Evolutionary conservation across 768 basidiomycete genomes (phyloP), one percentile per base, ranked within the genome.

Genomic region (Pisolithus orientalis): DNA sequence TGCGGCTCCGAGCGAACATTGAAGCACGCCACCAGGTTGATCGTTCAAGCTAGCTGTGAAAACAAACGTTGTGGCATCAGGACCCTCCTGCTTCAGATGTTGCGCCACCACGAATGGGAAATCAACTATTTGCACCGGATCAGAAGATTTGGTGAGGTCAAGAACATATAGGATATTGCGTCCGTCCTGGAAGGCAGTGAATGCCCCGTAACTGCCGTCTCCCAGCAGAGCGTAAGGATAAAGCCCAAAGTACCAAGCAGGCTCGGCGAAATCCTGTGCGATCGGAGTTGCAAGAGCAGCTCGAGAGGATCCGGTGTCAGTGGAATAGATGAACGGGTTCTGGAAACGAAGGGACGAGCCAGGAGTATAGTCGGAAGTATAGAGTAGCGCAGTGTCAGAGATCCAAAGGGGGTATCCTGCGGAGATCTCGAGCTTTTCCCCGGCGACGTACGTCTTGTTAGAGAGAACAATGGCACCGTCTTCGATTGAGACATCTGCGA

Each of bases 361-460:
- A 2, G 21, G 21, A 21, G 21, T 21, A 21, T 67, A 66, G 53
- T 89, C 88, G 32, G 71, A 73, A 11, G 76, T 78, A 63, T 82
- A 87, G 24, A 84, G 64, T 9, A 90, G 71, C 0, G 63, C 71
- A 11, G 78, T 73, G 56, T 81, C 70, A 25, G 38, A 84, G 66
- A 48, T 67, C 72, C 49, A 64, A 63, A 6, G 53, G 9, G 57
- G 77, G 69, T 50, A 62, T 52, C 32, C 80, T 51, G 25, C 60
- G 0, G 58, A 75, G 52, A 77, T 31, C 29, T 66, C 68, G 28
- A 65, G 63, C 29, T 64, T 63, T 52, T 75, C 64, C 4, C 83
- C 83, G 0, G 81, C 81, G 10, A 87, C 73, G 16, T 68, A 66
- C 16, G 59, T 65, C 2, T 9, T 31, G 2, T 59, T 34, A 49